These are phyloP conservation scores for Plasmodium gallinaceum DNA, from an alignment of 169 alveolate genomes.

Conservation along the genomic window DNA sequence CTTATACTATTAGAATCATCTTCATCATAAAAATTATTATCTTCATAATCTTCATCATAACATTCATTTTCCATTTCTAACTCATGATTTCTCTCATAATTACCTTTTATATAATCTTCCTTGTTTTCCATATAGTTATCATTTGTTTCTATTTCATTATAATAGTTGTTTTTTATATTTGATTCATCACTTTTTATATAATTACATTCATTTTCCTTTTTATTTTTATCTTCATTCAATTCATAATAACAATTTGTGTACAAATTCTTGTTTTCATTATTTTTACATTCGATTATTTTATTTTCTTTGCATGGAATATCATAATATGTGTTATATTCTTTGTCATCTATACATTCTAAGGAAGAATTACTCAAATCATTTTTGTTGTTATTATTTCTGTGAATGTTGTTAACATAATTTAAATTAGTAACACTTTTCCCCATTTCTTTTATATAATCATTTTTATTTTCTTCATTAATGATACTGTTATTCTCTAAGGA, in stretches of 20 bases:
- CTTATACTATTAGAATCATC: not conserved
- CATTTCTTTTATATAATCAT: too few species aligned
- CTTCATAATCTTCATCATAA: slow-evolving; percentile 11
- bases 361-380: not conserved
- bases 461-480: too few species aligned
- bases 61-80: slow-evolving; percentile 2
- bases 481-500: too few species aligned
- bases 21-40: slow-evolving; percentile 25
- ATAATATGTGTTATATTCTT: not conserved
- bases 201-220: not conserved
- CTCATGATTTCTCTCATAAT: not conserved
- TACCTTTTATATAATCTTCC: not conserved
- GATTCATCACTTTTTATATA: not conserved
- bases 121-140: not conserved
- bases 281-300: too few species aligned
- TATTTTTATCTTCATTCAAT: not conserved
- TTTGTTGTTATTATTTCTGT: too few species aligned
- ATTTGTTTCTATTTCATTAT: not conserved
- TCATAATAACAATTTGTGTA: not conserved
- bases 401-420: too few species aligned
- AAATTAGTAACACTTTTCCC: too few species aligned
- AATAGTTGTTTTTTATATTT: too few species aligned
- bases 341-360: not conserved
- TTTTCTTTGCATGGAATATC: not conserved
- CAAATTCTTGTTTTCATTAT: not conserved